These are phyloP conservation scores for Harringtonia aguacate DNA, from an alignment of 2,329 filamentous ascomycete genomes.

Conservation along the genomic window DNA sequence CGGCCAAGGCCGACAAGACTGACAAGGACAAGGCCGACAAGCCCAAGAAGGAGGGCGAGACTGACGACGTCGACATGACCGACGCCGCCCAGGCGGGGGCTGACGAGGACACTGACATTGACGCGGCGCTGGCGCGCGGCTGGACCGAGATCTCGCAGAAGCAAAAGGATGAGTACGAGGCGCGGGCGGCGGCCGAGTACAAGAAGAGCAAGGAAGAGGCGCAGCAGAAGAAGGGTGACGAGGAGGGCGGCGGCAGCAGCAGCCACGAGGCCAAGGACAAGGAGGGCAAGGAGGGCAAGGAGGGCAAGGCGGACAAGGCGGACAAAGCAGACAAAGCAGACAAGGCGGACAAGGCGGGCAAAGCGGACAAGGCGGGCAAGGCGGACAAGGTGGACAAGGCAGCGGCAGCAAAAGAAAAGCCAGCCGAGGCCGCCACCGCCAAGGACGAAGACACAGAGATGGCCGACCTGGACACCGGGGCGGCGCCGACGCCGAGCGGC, in stretches of 20 bases:
- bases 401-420: neutral
- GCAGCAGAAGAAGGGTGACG: slow-evolving; percentile 8
- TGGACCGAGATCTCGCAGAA: slow-evolving; percentile 43
- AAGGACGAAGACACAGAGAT: slow-evolving; percentile 41
- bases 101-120: slow-evolving; percentile 23
- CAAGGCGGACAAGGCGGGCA: neutral
- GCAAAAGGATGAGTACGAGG: slow-evolving; percentile 38
- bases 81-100: slow-evolving; percentile 6
- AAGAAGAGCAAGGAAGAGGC: slow-evolving; percentile 29
- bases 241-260: no score
- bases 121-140: slow-evolving; percentile 42
- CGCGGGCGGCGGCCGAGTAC: slow-evolving; percentile 29
- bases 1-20: slow-evolving; percentile 28
- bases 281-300: slow-evolving; percentile 1
- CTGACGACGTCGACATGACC: slow-evolving; percentile 27
- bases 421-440: slow-evolving; percentile 9
- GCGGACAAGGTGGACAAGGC: slow-evolving; percentile 3
- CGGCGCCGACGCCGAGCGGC: slow-evolving; percentile 14
- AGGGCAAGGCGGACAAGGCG: neutral
- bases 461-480: slow-evolving; percentile 30
- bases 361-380: no score
- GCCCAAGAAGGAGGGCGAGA: slow-evolving; percentile 15
- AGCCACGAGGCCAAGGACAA: slow-evolving; percentile 5
- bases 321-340: neutral
- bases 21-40: slow-evolving; percentile 9